Percentiles rank a stretch among this genome's conserved stretches.
These are phyloP conservation scores for Scleroderma bovista DNA, from an alignment of 768 basidiomycete species.

Conservation along the genomic window DNA sequence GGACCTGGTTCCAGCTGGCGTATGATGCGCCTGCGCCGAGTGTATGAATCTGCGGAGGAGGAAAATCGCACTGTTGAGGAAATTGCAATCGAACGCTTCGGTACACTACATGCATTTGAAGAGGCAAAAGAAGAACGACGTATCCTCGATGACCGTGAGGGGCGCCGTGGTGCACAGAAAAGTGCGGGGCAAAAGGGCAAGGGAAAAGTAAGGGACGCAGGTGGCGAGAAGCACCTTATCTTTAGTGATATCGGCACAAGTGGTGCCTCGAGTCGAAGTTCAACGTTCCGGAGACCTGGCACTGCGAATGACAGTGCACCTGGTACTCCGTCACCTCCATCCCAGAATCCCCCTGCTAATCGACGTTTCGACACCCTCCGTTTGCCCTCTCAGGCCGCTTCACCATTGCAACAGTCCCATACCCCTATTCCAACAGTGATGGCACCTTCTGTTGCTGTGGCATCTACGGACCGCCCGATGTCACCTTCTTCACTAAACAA, in stretches of 20 bases:
- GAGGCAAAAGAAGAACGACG: slow-evolving; percentile 85
- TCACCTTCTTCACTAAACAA: slow-evolving; percentile 83
- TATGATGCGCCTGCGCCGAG: slow-evolving; percentile 91
- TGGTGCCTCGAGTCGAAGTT: slow-evolving; percentile 69
- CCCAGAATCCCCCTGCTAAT: slow-evolving; percentile 34
- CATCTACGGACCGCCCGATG: slow-evolving; percentile 40
- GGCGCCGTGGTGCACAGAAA: slow-evolving; percentile 39
- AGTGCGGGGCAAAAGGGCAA: slow-evolving; percentile 33
- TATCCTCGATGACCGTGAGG: slow-evolving; percentile 78
- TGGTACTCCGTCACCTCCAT: slow-evolving; percentile 49
- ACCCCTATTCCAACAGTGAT: slow-evolving; percentile 92
- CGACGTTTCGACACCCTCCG: slow-evolving; percentile 58
- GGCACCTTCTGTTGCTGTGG: slow-evolving; percentile 51
- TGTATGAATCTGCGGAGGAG: slow-evolving; percentile 88
- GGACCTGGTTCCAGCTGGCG: slow-evolving; percentile 95
- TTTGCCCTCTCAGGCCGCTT: slow-evolving; percentile 52
- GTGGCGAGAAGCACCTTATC: slow-evolving; percentile 54
- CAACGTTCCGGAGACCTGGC: slow-evolving; percentile 83
- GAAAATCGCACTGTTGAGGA: slow-evolving; percentile 68
- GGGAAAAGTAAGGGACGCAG: slow-evolving; percentile 27
- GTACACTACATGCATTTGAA: slow-evolving; percentile 76
- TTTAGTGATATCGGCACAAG: slow-evolving; percentile 63
- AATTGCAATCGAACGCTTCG: slow-evolving; percentile 86
- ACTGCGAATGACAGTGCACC: slow-evolving; percentile 49
- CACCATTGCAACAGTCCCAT: slow-evolving; percentile 54